Evolutionary conservation across 169 alveolate genomes (phyloP), one percentile per base, ranked within the genome.

Genomic region (Eimeria brunetti): DNA sequence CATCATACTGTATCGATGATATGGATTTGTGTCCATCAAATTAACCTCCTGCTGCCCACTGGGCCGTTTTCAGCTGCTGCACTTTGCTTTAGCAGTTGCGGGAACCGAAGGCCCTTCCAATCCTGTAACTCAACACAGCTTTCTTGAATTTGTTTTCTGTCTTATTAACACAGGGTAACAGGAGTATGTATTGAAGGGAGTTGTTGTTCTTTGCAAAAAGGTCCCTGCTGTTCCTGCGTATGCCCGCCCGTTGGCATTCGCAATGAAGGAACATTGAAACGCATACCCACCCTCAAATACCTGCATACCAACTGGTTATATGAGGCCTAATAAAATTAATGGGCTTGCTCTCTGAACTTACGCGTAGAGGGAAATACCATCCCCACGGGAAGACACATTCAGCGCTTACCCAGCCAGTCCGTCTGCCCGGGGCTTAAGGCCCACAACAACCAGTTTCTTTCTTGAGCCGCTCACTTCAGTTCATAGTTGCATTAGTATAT

Each of bases 361-460:
- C 14, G 56, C 51, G 12, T 69, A 3, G 22, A 73, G 3, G 67
- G 69, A 51, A 78, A 44, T 49, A 49, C 88, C 64, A 46, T 49
- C 58, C 88, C 88, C 27, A 20, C 9, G 44, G 20, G 67, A 62
- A 78, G 88, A 78, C 88, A 78, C n/a, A 46, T 49, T 11, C 64
- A 44, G 88, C 88, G 44, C 88, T 30, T 67, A 46, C 69, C 88
- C 88, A n/a, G 44, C 88, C 83, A 73, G 33, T 73, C 53, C 36
- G 33, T 38, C 56, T 38, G 83, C 41, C 83, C 56, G 83, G 83
- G 83, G 83, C 83, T 38, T 73, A 53, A 38, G 53, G 83, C n/a
- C 53, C 83, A 24, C 51, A 16, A 30, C 83, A 73, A 18, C 56
- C n/a, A 30, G 27, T 73, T 38, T 51, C 53, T 38, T 16, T 38